Base-by-base conservation (phyloP, 495 filamentous ascomycete genomes). In the Neurospora sp. region DNA sequence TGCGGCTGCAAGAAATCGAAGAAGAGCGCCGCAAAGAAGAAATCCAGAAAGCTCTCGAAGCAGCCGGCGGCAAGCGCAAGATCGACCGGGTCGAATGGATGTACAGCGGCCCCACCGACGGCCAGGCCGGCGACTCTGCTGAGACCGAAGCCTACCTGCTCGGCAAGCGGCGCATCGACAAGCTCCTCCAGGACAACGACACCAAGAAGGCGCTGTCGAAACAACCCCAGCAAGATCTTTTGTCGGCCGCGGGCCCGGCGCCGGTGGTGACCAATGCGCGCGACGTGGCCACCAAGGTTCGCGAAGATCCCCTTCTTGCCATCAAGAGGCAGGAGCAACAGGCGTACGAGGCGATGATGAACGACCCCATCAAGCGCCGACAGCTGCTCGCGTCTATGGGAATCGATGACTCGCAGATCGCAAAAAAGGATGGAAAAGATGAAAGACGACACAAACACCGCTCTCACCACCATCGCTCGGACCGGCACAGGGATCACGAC, bases 11-110 rank as follows among this genome's bases (percentile, higher is more conserved):
- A 74, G 96, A 99, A 82, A 89, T 96, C 68, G 91, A 94, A 76
- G 94, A 99, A 83, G 96, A 99, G 83, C 91, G 96, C 10, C 88
- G 91, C 72, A 92, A 97, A 74, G 92, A 97, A 79, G 96, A 98
- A 78, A 90, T 98, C 3, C 92, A 97, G 78, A 89, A 90, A 61
- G 89, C 97, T 61, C 93, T 97, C 72, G 96, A 97, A 82, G 91
- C 91, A 45, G 91, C 93, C 14, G 96, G 96, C 40, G 94, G 94
- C 20, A 86, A 87, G 72, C 91, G 89, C 72, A 87, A 89, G 41
- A 79, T 89, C 3, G 89, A 93, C 74, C 88, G 93, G 14, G 96
- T 99, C 22, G 95, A 99, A 77, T 99, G 96, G 92, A 97, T 99
- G 93, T 99, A 99, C 82, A 85, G 89, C 75, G 96, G 94, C 1